Percentiles rank a stretch among this genome's conserved stretches.
Evolutionary conservation across 331 rosid genomes (phyloP).

Genomic region (Malus hybrid): DNA sequence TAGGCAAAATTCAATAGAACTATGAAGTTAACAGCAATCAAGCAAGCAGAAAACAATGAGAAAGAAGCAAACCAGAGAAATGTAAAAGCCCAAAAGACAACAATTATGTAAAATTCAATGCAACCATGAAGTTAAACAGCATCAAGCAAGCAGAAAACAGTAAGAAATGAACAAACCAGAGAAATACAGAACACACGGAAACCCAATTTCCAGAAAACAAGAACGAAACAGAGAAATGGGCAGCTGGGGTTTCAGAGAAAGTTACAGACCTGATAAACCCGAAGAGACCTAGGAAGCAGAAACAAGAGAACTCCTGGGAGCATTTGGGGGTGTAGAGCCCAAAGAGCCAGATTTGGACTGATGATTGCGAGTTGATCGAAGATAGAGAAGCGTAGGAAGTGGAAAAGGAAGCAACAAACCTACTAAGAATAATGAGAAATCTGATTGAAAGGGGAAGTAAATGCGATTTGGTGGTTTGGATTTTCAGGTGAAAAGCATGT

Average conservation of each 20-base stretch:
- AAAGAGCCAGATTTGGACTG: neutral
- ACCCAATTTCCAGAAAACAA: no score
- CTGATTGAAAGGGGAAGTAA: neutral
- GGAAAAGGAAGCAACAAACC: neutral
- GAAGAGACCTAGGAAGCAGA: slow-evolving; percentile 4
- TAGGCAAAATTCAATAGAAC: no score
- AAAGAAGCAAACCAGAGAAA: no score
- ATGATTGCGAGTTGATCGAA: neutral
- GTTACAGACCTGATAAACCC: slow-evolving; percentile 17
- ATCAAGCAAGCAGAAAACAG: no score
- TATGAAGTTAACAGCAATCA: no score
- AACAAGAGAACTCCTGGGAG: slow-evolving; percentile 8
- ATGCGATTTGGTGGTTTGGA: neutral
- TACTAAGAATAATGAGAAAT: neutral
- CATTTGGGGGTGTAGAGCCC: slow-evolving; percentile 22
- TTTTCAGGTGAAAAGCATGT: neutral
- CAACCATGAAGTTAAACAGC: no score
- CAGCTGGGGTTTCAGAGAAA: slow-evolving; percentile 14
- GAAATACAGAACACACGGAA: no score
- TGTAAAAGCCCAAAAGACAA: no score
- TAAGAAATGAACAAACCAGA: no score
- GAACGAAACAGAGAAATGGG: neutral
- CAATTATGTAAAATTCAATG: no score
- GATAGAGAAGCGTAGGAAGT: neutral
- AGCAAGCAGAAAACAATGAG: no score